Evolutionary conservation across 2,329 filamentous ascomycete species (phyloP), one percentile per base, ranked within the genome.

Genomic region (Penicillium palitans): DNA sequence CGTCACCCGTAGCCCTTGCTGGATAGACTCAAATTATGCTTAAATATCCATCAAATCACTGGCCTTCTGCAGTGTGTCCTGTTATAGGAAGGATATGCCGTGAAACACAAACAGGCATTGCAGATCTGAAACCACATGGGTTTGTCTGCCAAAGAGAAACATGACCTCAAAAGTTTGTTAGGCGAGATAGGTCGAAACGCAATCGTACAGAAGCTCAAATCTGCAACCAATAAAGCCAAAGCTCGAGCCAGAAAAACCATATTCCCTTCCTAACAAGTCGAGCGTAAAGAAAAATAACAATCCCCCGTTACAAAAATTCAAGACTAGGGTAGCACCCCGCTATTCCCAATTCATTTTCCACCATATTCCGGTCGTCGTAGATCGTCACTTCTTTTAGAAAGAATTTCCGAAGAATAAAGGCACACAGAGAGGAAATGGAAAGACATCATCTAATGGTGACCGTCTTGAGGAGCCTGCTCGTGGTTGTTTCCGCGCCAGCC

Each of bases 401-500:
- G 45, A 57, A 58, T 15, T 31, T 15, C 24, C 1, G n/a, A 57
- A 19, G 25, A 24, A 41, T 19, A 29, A 45, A 39, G 27, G 8
- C 24, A 8, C 53, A 37, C 19, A 31, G 2, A 15, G 12, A 45
- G n/a, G 15, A 31, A 41, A 44, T 46, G n/a, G 44, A 53, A 57
- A 52, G n/a, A 24, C 12, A 5, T 53, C 46, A 42, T 35, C 40
- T 24, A 45, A 29, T 65, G 64, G 39, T 66, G 59, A 51, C 61
- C 66, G 45, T 67, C 62, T 25, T 58, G 54, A 12, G 65, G 63
- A 45, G 55, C 58, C 8, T 57, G 65, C 47, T 55, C 58, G 53
- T 60, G 60, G 56, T 57, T 62, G 51, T 63, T 58, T 48, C 61
- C 60, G 35, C 68, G 66, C 66, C 66, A 70, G 64, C 69, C 62